phyloP scores from a whole-genome alignment of 2,329 filamentous ascomycete species.

The Plectosphaerella cucumerina region DNA sequence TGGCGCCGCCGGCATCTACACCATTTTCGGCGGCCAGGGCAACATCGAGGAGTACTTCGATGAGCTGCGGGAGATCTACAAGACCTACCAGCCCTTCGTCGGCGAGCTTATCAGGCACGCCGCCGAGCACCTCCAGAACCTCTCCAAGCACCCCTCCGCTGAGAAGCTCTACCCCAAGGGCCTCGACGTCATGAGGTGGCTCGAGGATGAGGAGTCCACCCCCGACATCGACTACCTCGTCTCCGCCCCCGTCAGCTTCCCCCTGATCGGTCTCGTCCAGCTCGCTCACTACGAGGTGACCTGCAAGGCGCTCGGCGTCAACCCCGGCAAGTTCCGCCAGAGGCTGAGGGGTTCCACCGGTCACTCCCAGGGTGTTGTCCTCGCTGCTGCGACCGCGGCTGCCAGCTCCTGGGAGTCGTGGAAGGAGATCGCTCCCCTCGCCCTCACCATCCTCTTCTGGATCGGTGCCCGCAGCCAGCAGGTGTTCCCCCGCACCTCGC shows the following conservation, averaged over 20 bases:
- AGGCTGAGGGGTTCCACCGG: slow-evolving; percentile 85
- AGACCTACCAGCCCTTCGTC: slow-evolving; percentile 86
- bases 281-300: slow-evolving; percentile 93
- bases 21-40: slow-evolving; percentile 93
- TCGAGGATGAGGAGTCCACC: slow-evolving; percentile 82
- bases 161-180: slow-evolving; percentile 97
- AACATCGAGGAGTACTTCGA: slow-evolving; percentile 99
- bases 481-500: slow-evolving; percentile 89
- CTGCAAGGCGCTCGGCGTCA: slow-evolving; percentile 83
- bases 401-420: slow-evolving; percentile 93
- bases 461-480: slow-evolving; percentile 96
- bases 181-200: slow-evolving; percentile 91
- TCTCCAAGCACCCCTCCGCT: slow-evolving; percentile 78
- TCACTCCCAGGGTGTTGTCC: slow-evolving; percentile 94
- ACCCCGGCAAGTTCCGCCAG: slow-evolving; percentile 83
- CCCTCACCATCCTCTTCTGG: slow-evolving; percentile 95
- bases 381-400: slow-evolving; percentile 85
- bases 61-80: slow-evolving; percentile 86
- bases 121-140: slow-evolving; percentile 79
- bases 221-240: slow-evolving; percentile 93
- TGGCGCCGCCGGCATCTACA: slow-evolving; percentile 79
- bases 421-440: slow-evolving; percentile 70
- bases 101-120: slow-evolving; percentile 77
- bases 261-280: slow-evolving; percentile 92
- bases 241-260: slow-evolving; percentile 91